A percentile compares a stretch with the other conserved stretches of the same genome.
Evolutionary conservation across 352 stramenopile species (phyloP).

Genomic region (Globisporangium paddicum): DNA sequence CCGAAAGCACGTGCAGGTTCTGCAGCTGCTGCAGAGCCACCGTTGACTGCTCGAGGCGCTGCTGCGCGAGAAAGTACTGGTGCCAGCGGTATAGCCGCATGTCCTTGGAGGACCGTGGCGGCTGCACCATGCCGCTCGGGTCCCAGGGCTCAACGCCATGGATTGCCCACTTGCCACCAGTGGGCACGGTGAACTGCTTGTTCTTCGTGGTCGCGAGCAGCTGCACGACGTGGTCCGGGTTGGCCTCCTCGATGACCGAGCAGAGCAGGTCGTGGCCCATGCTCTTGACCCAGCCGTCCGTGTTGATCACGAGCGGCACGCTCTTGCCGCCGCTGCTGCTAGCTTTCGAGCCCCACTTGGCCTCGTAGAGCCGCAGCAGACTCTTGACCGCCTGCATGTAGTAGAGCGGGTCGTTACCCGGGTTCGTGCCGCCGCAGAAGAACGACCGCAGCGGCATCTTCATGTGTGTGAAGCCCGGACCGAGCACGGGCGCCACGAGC

Average conservation of each 20-base stretch:
- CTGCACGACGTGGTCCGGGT: constrained; percentile 92
- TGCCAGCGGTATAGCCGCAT: constrained; percentile 76
- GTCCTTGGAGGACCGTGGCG: constrained; percentile 74
- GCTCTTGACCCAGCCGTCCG: constrained; percentile 97
- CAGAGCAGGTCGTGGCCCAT: constrained; percentile 95
- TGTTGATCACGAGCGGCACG: constrained; percentile 94
- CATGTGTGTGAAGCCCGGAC: constrained; percentile 91
- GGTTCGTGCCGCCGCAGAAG: constrained; percentile 75
- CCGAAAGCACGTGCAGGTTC: constrained; percentile 63
- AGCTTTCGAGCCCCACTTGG: constrained; percentile 33
- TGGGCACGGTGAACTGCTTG: constrained; percentile 81
- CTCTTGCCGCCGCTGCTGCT: constrained; percentile 6
- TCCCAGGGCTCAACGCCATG: constrained; percentile 68
- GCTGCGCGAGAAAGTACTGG: constrained; percentile 67
- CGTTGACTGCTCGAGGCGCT: too few relatives aligned
- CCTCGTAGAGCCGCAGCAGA: constrained; percentile 55
- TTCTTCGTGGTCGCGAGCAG: constrained; percentile 88
- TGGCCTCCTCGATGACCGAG: constrained; percentile 79
- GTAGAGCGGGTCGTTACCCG: constrained; percentile 65
- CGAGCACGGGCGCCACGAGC: constrained; percentile 85
- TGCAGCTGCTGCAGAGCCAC: constrained; percentile 42
- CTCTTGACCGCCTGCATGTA: constrained; percentile 74
- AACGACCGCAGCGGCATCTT: constrained; percentile 63
- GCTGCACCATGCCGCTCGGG: constrained; percentile 49
- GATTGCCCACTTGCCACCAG: constrained; percentile 37